These are phyloP conservation scores for Lentinus brumalis DNA, from an alignment of 768 basidiomycete species.

Conservation along the genomic window DNA sequence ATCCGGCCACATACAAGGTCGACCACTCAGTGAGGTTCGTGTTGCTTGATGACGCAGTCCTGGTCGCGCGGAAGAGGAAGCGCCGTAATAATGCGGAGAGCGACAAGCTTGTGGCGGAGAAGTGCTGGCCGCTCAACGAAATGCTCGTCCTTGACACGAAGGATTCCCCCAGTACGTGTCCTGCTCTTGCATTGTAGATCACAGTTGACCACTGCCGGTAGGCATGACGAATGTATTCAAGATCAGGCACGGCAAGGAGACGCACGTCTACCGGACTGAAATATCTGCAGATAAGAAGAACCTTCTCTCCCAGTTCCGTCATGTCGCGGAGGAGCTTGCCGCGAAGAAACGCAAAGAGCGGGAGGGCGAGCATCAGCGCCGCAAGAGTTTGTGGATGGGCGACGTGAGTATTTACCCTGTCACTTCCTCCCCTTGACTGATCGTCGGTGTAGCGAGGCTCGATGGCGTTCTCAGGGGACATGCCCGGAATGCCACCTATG, in stretches of 20 bases:
- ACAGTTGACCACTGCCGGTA: slow-evolving; percentile 21
- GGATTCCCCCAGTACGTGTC: slow-evolving; percentile 78
- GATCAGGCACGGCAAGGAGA: slow-evolving; percentile 90
- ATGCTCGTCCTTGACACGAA: slow-evolving; percentile 96
- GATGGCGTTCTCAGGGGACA: slow-evolving; percentile 29
- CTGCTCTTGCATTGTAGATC: not conserved
- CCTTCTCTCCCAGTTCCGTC: slow-evolving; percentile 82
- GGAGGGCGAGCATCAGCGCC: slow-evolving; percentile 88
- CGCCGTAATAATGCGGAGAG: slow-evolving; percentile 58
- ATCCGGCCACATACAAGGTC: slow-evolving; percentile 94
- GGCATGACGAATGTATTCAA: slow-evolving; percentile 97
- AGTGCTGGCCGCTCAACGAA: slow-evolving; percentile 91
- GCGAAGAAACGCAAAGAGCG: slow-evolving; percentile 90
- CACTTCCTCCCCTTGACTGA: not conserved
- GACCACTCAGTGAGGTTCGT: slow-evolving; percentile 88
- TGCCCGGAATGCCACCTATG: slow-evolving; percentile 51
- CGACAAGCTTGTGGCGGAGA: slow-evolving; percentile 86
- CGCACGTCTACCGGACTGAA: slow-evolving; percentile 91
- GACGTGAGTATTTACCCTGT: slow-evolving; percentile 37
- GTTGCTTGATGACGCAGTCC: slow-evolving; percentile 86
- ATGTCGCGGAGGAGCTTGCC: slow-evolving; percentile 89
- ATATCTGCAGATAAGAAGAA: slow-evolving; percentile 81
- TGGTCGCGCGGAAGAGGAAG: slow-evolving; percentile 80
- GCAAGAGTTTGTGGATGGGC: slow-evolving; percentile 70
- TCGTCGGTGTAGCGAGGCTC: slow-evolving; percentile 34